Evolutionary conservation across 164 flowering plant species (phyloP), one percentile per base, ranked within the genome.

Genomic region (Santalum album): DNA sequence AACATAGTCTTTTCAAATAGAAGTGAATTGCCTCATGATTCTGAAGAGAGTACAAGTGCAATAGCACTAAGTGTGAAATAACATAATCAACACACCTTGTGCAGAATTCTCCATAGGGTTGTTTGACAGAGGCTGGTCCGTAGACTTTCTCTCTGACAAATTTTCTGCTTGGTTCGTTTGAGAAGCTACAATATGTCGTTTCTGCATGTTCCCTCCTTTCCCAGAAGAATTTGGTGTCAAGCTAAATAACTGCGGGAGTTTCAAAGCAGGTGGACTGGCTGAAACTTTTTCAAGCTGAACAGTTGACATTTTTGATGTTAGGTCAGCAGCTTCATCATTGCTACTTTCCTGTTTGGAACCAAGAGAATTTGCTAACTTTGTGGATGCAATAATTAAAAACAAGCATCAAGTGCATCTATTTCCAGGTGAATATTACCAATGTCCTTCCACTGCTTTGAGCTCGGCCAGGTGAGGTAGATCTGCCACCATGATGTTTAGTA

Each of bases 181-280:
- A 63, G 83, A 51, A 48, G 69, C 65, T 46, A 54, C 26, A 44
- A 49, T 57, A 1, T 75, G 76, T 54, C 86, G 75, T 68, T 75
- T 92, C 59, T 78, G 89, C 56, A 69, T 26, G 49, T 72, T 80
- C 60, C 80, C 83, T 54, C 76, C 74, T 71, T 82, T 87, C 21
- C 78, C 87, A 36, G 90, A 78, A 56, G 95, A 86, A 72, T 75
- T 85, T 45, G 99, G 95, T 32, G 91, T 83, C 63, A 71, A 75
- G 62, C 83, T 86, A 72, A 92, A 88, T 47, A 92, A 69, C 26
- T 83, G 98, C 36, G 98, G 98, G 54, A 92, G 91, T 68, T 87
- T 92, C 47, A 92, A 63, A 58, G 96, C 56, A 61, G 96, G 70
- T 1, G 79, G 82, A 60, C 85, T 76, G 40, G 81, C 77, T 32